A percentile compares a stretch with the other conserved stretches of the same genome.
phyloP scores from a whole-genome alignment of 2,329 filamentous ascomycete genomes.

The Cryphonectria naterciae region DNA sequence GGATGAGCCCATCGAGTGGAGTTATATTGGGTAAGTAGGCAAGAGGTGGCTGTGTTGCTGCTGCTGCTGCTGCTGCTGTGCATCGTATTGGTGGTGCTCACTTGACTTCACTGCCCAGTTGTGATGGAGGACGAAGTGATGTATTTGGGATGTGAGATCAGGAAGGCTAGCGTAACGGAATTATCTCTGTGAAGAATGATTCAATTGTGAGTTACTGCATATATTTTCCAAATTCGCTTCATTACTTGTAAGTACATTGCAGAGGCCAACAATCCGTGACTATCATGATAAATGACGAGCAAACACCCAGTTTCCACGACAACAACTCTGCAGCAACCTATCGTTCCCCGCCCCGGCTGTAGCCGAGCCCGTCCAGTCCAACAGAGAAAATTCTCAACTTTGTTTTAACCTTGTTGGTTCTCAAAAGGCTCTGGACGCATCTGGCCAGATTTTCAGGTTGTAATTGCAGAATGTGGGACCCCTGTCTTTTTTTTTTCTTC shows the following conservation, averaged over 20 bases:
- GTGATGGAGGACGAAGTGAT: background rate
- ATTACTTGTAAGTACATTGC: too few species aligned
- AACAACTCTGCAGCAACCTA: background rate
- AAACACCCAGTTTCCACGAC: background rate
- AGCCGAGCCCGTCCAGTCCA: background rate
- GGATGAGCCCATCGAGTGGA: conserved; percentile 15
- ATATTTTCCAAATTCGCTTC: background rate
- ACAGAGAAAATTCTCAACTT: background rate
- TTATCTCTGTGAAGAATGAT: background rate
- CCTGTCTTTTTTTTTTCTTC: too few species aligned
- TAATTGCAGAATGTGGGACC: background rate
- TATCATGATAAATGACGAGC: background rate
- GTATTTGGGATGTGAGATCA: background rate
- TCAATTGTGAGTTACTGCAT: background rate
- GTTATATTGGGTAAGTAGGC: background rate
- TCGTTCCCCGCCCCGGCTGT: background rate
- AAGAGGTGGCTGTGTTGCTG: too few species aligned
- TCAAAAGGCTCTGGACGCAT: background rate
- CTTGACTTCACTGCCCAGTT: too few species aligned
- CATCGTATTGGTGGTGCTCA: too few species aligned
- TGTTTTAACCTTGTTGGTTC: background rate
- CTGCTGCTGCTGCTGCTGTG: too few species aligned
- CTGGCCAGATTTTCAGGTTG: background rate
- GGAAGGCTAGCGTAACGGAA: background rate
- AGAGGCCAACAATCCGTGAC: background rate